phyloP scores from a whole-genome alignment of 2,329 filamentous ascomycete species.

The Rhynchosporium graminicola region DNA sequence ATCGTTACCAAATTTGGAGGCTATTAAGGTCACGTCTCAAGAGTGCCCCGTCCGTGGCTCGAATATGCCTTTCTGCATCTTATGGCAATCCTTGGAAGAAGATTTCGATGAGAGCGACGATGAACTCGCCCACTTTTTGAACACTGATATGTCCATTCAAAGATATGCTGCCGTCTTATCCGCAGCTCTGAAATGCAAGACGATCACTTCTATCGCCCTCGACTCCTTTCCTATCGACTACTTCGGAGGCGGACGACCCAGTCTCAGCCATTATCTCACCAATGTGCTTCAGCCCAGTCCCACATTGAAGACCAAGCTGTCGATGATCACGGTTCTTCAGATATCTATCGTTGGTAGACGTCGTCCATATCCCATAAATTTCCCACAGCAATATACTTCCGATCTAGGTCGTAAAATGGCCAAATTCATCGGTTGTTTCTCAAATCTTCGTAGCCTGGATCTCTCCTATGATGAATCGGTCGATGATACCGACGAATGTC shows the following conservation, averaged over 20 bases:
- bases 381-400: background rate
- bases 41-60: conserved; percentile 5
- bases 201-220: background rate
- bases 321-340: background rate
- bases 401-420: conserved; percentile 9
- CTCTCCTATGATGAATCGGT: conserved; percentile 15
- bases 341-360: background rate
- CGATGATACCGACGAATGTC: conserved; percentile 9
- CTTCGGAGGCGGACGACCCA: background rate
- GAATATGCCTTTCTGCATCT: conserved; percentile 1
- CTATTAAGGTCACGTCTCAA: background rate
- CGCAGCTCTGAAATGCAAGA: background rate
- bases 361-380: background rate
- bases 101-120: background rate
- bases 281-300: background rate
- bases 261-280: background rate
- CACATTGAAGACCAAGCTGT: background rate
- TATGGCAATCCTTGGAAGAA: background rate
- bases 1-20: conserved; percentile 3
- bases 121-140: background rate
- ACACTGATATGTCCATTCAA: background rate
- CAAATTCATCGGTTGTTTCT: conserved; percentile 11
- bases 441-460: conserved; percentile 3
- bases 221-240: conserved; percentile 13
- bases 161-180: conserved; percentile 3